Conservation (phyloP, 2,329 filamentous ascomycete species). For the Trichoderma koningiopsis region DNA sequence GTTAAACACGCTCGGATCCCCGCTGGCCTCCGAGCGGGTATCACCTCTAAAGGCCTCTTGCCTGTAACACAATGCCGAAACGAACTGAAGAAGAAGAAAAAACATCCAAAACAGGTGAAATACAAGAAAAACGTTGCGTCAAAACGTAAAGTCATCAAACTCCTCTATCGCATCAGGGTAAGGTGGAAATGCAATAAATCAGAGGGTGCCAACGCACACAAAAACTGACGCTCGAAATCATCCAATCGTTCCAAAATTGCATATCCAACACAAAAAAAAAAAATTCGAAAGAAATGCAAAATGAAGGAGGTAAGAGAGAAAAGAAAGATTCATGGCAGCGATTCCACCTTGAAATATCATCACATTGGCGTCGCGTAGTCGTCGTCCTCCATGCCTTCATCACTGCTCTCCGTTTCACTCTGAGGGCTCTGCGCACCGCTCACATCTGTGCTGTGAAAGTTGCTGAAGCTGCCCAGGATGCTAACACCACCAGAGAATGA, state of each 20-base stretch:
- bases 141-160: constrained; percentile 32
- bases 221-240: constrained; percentile 5
- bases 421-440: constrained; percentile 56
- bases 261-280: neutral
- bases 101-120: neutral
- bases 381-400: constrained; percentile 58
- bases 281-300: neutral
- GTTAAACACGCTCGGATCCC: constrained; percentile 24
- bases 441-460: constrained; percentile 50
- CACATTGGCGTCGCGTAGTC: constrained; percentile 33
- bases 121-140: constrained; percentile 29
- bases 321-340: neutral
- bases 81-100: constrained; percentile 9
- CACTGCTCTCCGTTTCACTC: constrained; percentile 54
- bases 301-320: too few species aligned
- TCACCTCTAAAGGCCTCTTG: constrained; percentile 17
- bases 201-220: constrained; percentile 21
- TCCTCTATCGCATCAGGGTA: constrained; percentile 33
- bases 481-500: constrained; percentile 39
- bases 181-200: constrained; percentile 33
- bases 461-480: constrained; percentile 47
- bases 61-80: constrained; percentile 30
- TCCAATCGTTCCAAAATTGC: constrained; percentile 18
- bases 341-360: neutral
- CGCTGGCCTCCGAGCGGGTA: constrained; percentile 26